phyloP scores from a whole-genome alignment of 208 protist species.

The Leishmania mexicana region DNA sequence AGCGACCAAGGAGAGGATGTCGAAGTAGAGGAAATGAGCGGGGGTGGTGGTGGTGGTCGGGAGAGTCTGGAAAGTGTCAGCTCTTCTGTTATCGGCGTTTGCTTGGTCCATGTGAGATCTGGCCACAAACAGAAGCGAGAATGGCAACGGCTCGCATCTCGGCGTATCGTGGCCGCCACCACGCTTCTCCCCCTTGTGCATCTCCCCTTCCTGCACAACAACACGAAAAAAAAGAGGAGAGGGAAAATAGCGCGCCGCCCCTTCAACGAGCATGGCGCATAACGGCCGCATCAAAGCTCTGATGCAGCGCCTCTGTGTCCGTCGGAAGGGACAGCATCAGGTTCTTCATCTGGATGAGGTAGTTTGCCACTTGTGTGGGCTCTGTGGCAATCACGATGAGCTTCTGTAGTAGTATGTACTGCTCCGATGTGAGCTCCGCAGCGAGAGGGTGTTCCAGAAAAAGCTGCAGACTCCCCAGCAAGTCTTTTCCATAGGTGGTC shows the following conservation, averaged over 20 bases:
- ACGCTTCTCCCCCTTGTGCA: background rate
- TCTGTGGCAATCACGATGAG: conserved; percentile 63
- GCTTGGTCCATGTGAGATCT: background rate
- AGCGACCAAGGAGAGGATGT: background rate
- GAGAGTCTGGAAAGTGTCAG: background rate
- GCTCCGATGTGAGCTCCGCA: conserved; percentile 50
- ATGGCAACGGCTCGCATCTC: background rate
- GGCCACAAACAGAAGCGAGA: background rate
- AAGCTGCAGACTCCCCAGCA: conserved; percentile 47
- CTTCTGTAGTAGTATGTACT: conserved; percentile 58
- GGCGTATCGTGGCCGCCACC: background rate
- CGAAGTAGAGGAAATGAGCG: background rate
- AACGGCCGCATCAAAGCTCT: conserved; percentile 48
- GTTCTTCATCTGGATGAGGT: conserved; percentile 76
- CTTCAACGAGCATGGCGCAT: conserved; percentile 21
- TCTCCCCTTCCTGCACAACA: background rate
- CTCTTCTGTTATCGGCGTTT: background rate
- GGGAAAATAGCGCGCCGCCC: too few relatives aligned
- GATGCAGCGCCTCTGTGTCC: conserved; percentile 43
- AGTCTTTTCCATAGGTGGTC: conserved; percentile 63
- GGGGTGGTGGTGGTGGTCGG: background rate
- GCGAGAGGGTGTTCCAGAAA: conserved; percentile 60
- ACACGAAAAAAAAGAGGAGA: background rate
- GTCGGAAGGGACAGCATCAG: conserved; percentile 62
- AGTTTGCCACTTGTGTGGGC: conserved; percentile 71